Evolutionary conservation across 2,329 filamentous ascomycete genomes (phyloP), one percentile per base, ranked within the genome.

Genomic region (Penicillium sp.): DNA sequence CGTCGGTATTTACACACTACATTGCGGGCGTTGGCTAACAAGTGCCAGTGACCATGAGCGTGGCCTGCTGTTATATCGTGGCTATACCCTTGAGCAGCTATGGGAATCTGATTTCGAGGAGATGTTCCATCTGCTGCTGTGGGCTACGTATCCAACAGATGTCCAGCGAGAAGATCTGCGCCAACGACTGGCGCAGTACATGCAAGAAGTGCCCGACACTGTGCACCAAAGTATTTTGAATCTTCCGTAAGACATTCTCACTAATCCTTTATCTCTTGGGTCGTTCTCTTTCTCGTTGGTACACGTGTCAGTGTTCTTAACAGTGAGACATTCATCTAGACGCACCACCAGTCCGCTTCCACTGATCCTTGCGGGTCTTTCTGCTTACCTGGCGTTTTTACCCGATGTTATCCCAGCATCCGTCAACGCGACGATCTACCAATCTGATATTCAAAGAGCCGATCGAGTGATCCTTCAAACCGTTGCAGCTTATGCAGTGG

Each of bases 71-170:
- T 51, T 72, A 11, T 72, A 69, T 39, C 62, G 69, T 3, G 68
- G 65, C 1, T 65, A 66, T 42, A 61, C 56, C 2, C 50, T 71
- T 9, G 63, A 68, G n/a, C 58, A 72, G 46, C 57, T 73, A 2
- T 67, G 66, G 62, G 55, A 64, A 1, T 58, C 60, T 2, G 64
- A 68, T 7, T 71, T 71, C 32, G 70, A 72, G 47, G 69, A 71
- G 22, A 67, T 72, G 58, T 50, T 67, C 4, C 54, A 70, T 57
- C 57, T 72, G 1, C 43, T 72, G 4, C 57, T 72, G 9, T 71
- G 70, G 67, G 64, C 60, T 0, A 52, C 39, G 10, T 63, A 66
- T 51, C 69, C 70, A 3, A 64, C 66, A 3, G 14, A n/a, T 3
- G 21, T 7, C 3, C 60, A 71, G 18, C 58, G 48, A n/a, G 48